A percentile compares a stretch with the other conserved stretches of the same genome.
Conservation (phyloP, 768 basidiomycete genomes). For the Hericium coralloides region DNA sequence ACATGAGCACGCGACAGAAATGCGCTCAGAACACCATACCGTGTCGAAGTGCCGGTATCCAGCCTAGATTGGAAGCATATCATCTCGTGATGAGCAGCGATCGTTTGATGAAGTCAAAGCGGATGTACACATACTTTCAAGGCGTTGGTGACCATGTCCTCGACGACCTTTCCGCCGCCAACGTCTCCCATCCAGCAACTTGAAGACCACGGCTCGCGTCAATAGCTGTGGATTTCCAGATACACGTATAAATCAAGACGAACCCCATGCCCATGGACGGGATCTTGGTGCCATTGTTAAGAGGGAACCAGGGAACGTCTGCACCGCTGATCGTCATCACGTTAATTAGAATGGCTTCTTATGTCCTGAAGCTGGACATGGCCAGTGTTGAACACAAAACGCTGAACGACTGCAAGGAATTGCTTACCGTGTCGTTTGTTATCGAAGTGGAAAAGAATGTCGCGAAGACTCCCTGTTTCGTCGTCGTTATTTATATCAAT, state of each 20-base stretch:
- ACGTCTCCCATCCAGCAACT: not conserved
- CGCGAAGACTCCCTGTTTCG: too few relatives aligned
- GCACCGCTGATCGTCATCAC: not conserved
- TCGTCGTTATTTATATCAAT: too few relatives aligned
- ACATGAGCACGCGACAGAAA: not conserved
- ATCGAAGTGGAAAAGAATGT: too few relatives aligned
- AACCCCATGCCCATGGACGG: conserved; percentile 1
- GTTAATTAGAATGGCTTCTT: too few relatives aligned
- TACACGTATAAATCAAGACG: not conserved
- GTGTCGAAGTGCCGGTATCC: conserved; percentile 5
- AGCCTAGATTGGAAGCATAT: not conserved
- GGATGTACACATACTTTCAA: not conserved
- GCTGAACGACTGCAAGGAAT: too few relatives aligned
- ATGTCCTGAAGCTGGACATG: too few relatives aligned
- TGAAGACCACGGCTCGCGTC: not conserved
- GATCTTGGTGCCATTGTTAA: conserved; percentile 1
- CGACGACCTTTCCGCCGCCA: not conserved
- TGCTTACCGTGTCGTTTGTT: too few relatives aligned
- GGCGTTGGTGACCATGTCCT: not conserved
- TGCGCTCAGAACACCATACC: not conserved
- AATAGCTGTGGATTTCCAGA: not conserved
- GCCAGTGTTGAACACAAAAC: too few relatives aligned
- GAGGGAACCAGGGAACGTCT: not conserved
- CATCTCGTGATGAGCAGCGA: not conserved
- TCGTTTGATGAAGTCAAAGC: not conserved